Evolutionary conservation across 441 rosid genomes (phyloP).

Genomic region (Sinapis alba): DNA sequence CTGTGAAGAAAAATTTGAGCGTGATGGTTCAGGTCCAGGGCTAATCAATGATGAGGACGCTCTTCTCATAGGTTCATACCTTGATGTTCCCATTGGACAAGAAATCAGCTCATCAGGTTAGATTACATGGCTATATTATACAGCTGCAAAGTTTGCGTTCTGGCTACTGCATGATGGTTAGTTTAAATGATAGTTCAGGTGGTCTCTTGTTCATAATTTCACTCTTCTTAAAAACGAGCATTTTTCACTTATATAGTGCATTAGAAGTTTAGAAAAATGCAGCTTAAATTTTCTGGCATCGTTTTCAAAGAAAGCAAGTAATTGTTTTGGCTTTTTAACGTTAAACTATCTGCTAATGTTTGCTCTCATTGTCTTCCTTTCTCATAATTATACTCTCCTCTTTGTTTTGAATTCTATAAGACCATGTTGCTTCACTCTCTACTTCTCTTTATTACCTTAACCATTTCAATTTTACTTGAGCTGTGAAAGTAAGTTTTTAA

Average conservation of each 20-base stretch:
- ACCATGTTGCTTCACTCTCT: conserved; percentile 7
- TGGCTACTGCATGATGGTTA: conserved; percentile 14
- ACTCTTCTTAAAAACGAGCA: too few relatives aligned
- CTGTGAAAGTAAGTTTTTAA: conserved; percentile 20
- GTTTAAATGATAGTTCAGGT: not conserved
- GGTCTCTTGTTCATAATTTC: not conserved
- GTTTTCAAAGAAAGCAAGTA: not conserved
- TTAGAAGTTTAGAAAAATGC: not conserved
- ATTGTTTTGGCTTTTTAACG: not conserved
- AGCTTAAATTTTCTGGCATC: not conserved
- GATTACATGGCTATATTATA: conserved; percentile 20
- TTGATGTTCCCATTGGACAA: conserved; percentile 95
- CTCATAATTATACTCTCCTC: not conserved
- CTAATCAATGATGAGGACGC: conserved; percentile 60
- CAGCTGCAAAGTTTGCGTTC: conserved; percentile 13
- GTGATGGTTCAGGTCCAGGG: conserved; percentile 58
- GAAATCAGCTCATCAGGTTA: conserved; percentile 90
- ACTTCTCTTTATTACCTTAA: not conserved
- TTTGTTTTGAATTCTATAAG: not conserved
- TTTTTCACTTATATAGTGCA: too few relatives aligned
- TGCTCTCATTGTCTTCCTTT: not conserved
- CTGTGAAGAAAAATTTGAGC: conserved; percentile 92
- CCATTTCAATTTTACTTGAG: conserved; percentile 12
- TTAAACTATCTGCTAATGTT: not conserved
- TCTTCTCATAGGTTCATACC: conserved; percentile 81